phyloP scores from a whole-genome alignment of 2,329 filamentous ascomycete genomes.

The Podosphaera fusca region DNA sequence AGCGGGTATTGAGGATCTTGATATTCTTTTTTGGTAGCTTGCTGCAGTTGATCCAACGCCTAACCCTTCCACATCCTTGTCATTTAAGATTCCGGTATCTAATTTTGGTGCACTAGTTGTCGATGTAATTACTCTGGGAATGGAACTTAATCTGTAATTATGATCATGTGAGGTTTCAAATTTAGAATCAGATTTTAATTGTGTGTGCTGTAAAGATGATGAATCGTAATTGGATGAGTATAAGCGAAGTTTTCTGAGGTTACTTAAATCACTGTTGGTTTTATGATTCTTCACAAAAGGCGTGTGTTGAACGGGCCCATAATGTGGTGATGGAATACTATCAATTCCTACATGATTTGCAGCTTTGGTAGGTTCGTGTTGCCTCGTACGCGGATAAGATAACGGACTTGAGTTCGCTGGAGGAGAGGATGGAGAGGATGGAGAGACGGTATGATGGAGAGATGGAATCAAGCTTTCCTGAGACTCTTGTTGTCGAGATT shows the following conservation, averaged over 20 bases:
- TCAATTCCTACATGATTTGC: constrained; percentile 9
- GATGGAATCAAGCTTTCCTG: constrained; percentile 7
- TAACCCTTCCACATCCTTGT: neutral
- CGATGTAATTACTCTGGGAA: neutral
- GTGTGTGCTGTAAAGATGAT: neutral
- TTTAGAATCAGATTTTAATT: neutral
- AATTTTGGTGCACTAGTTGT: neutral
- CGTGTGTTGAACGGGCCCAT: constrained; percentile 10
- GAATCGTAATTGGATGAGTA: neutral
- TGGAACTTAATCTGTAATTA: neutral
- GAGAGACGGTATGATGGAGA: constrained; percentile 7
- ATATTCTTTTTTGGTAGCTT: neutral
- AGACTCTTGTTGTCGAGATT: constrained; percentile 5
- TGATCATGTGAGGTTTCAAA: neutral
- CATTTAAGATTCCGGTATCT: neutral
- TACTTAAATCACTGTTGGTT: neutral
- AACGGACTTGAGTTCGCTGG: constrained; percentile 5
- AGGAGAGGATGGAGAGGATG: neutral
- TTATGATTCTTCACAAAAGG: constrained; percentile 1
- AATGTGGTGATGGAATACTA: constrained; percentile 6
- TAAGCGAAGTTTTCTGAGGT: neutral
- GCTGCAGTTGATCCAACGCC: neutral
- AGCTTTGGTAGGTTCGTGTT: constrained; percentile 12
- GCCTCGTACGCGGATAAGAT: constrained; percentile 5
- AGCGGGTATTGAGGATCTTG: neutral